phyloP scores from a whole-genome alignment of 371 early-diverging fungal species.

The Mortierella sp. region DNA sequence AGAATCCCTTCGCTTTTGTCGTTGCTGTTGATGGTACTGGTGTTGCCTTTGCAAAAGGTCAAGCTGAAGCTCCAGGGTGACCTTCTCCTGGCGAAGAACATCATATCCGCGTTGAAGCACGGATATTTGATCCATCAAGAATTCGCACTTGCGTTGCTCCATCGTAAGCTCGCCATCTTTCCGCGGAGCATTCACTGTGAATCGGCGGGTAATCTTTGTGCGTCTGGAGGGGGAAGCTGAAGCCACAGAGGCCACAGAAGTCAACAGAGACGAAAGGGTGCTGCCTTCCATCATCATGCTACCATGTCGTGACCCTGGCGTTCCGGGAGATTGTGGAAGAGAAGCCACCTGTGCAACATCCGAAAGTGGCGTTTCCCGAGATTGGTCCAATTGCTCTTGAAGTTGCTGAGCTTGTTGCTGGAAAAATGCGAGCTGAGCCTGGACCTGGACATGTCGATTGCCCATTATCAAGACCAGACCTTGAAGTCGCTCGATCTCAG shows the following conservation, averaged over 20 bases:
- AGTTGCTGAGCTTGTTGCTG: constrained; percentile 39
- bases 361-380: background rate
- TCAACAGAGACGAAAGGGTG: constrained; percentile 25
- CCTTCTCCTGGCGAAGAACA: constrained; percentile 44
- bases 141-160: constrained; percentile 52
- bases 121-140: constrained; percentile 50
- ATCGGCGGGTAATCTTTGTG: constrained; percentile 33
- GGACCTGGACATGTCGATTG: constrained; percentile 38
- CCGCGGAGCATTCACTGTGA: constrained; percentile 43
- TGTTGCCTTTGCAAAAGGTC: constrained; percentile 52
- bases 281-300: constrained; percentile 28
- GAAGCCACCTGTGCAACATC: background rate
- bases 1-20: constrained; percentile 41
- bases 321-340: background rate
- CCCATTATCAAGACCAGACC: constrained; percentile 37
- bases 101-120: constrained; percentile 50
- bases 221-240: constrained; percentile 19
- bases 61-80: constrained; percentile 46
- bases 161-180: constrained; percentile 37
- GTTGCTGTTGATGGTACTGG: constrained; percentile 49
- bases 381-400: constrained; percentile 20
- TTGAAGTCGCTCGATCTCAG: constrained; percentile 39
- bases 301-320: constrained; percentile 14
- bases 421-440: constrained; percentile 39
- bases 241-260: constrained; percentile 40